Evolutionary conservation across 441 rosid genomes (phyloP).

Genomic region (Aquilaria agallochum): DNA sequence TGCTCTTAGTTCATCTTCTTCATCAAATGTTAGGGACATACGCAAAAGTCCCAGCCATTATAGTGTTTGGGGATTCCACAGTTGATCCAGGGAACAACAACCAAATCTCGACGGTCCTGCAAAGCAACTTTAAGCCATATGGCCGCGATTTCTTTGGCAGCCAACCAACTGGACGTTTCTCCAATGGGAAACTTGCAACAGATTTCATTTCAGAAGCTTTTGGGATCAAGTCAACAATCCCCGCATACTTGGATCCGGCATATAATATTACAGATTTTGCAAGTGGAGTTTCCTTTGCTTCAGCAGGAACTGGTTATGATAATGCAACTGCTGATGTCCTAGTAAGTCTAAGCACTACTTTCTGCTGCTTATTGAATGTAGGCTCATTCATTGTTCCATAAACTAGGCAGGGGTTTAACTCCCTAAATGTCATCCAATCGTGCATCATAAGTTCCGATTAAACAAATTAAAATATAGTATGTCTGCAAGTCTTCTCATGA

Average conservation of each 20-base stretch:
- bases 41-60: constrained; percentile 43
- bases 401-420: no score
- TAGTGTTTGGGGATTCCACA: constrained; percentile 58
- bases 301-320: constrained; percentile 67
- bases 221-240: constrained; percentile 44
- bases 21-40: constrained; percentile 22
- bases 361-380: background rate
- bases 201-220: constrained; percentile 59
- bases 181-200: constrained; percentile 48
- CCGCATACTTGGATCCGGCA: constrained; percentile 52
- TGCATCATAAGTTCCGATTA: no score
- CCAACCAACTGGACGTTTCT: constrained; percentile 51
- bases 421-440: background rate
- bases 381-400: background rate
- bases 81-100: constrained; percentile 70
- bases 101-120: constrained; percentile 43
- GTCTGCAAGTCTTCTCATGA: no score
- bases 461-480: no score
- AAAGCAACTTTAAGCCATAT: constrained; percentile 55
- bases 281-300: constrained; percentile 61
- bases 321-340: constrained; percentile 47
- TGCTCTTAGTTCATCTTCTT: constrained; percentile 27
- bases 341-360: constrained; percentile 31
- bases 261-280: constrained; percentile 45
- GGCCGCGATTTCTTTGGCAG: constrained; percentile 47